Evolutionary conservation across 2,329 filamentous ascomycete genomes (phyloP).

Genomic region (Paramyrothecium roridum): DNA sequence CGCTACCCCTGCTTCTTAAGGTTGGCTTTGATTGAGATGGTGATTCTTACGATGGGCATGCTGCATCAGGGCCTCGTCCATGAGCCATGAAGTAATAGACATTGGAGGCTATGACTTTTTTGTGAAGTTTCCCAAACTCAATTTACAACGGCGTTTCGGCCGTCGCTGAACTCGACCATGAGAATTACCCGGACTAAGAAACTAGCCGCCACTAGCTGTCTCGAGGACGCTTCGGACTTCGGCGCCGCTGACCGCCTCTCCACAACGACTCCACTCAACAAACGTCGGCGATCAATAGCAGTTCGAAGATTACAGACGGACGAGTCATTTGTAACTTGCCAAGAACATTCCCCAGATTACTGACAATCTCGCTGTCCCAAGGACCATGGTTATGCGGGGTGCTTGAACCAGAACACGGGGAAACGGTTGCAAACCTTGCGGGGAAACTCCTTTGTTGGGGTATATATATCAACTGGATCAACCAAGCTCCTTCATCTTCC

Average conservation of each 20-base stretch:
- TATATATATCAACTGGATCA: neutral
- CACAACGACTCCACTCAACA: neutral
- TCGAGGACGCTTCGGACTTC: neutral
- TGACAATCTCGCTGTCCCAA: neutral
- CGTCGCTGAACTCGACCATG: neutral
- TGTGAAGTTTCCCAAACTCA: too few species aligned
- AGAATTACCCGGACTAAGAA: neutral
- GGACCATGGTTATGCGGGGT: neutral
- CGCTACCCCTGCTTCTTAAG: too few species aligned
- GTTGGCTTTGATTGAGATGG: too few species aligned
- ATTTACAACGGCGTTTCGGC: too few species aligned
- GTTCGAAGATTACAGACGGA: neutral
- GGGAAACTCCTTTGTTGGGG: neutral
- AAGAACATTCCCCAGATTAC: neutral
- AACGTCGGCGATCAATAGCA: neutral
- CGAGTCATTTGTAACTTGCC: neutral
- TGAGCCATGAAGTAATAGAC: too few species aligned
- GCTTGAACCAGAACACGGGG: neutral
- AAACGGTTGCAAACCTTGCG: neutral
- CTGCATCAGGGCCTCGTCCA: too few species aligned
- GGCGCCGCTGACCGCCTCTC: neutral
- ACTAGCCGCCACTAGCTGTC: neutral
- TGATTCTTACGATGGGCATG: too few species aligned
- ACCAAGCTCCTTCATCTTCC: too few species aligned
- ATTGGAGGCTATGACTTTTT: too few species aligned